Evolutionary conservation across 2,329 filamentous ascomycete species (phyloP).

Genomic region (Cladosporium sp.): DNA sequence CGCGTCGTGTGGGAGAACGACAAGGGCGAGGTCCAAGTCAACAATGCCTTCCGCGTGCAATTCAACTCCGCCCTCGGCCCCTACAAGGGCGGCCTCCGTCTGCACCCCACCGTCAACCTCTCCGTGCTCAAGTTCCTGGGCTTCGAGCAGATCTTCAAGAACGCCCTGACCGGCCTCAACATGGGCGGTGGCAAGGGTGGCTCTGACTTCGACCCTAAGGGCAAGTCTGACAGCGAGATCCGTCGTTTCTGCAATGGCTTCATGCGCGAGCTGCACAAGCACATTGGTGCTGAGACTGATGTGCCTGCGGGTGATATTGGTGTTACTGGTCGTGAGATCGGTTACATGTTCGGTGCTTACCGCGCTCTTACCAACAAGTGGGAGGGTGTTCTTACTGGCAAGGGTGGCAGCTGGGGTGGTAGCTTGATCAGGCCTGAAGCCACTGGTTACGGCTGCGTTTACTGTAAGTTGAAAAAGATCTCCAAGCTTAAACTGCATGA

Average conservation of each 20-base stretch:
- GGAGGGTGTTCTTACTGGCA: conserved; percentile 95
- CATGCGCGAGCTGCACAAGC: conserved; percentile 92
- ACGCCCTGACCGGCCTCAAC: conserved; percentile 90
- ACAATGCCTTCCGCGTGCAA: conserved; percentile 94
- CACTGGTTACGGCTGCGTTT: conserved; percentile 93
- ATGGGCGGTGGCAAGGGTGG: conserved; percentile 99
- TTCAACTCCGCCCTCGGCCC: conserved; percentile 97
- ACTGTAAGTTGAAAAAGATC: conserved; percentile 53
- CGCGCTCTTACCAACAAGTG: conserved; percentile 83
- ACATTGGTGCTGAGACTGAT: conserved; percentile 95
- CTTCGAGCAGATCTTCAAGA: conserved; percentile 99
- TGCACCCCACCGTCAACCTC: conserved; percentile 85
- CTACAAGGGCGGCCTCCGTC: conserved; percentile 95
- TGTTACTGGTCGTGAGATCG: conserved; percentile 87
- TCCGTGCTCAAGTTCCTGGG: conserved; percentile 90
- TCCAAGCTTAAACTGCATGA: neutral
- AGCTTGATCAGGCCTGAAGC: conserved; percentile 93
- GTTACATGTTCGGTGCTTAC: conserved; percentile 93
- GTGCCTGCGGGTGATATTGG: conserved; percentile 97
- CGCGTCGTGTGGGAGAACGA: conserved; percentile 96
- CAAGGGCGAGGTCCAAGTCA: conserved; percentile 83
- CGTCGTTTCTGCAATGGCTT: conserved; percentile 94
- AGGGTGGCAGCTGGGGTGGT: conserved; percentile 91
- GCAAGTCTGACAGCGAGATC: conserved; percentile 96
- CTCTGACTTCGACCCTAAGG: conserved; percentile 98